A percentile compares a stretch with the other conserved stretches of the same genome.
These are phyloP conservation scores for Colletotrichum viniferum DNA, from an alignment of 2,329 filamentous ascomycete species.

Conservation along the genomic window DNA sequence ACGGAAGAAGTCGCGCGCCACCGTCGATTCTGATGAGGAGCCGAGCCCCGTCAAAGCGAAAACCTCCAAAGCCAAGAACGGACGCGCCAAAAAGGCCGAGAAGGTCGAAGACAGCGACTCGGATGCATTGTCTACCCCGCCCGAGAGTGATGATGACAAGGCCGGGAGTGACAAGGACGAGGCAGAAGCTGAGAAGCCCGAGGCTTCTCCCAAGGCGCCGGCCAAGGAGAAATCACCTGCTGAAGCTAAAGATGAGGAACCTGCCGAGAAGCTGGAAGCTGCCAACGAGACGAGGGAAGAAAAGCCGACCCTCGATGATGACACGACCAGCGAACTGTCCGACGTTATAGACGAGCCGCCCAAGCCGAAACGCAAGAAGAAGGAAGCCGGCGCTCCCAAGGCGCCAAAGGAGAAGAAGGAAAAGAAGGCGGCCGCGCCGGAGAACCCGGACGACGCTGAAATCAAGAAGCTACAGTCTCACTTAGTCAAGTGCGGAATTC, in stretches of 20 bases:
- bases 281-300: conserved; percentile 3
- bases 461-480: conserved; percentile 89
- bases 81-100: not conserved
- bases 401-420: conserved; percentile 10
- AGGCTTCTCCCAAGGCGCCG: not conserved
- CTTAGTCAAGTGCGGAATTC: conserved; percentile 87
- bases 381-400: conserved; percentile 38
- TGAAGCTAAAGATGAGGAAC: not conserved
- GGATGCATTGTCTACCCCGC: not conserved
- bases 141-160: conserved; percentile 25
- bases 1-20: conserved; percentile 30
- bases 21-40: conserved; percentile 31
- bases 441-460: conserved; percentile 76
- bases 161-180: conserved; percentile 16
- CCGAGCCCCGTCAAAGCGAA: conserved; percentile 27
- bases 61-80: conserved; percentile 16
- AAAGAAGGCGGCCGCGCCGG: conserved; percentile 42
- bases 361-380: conserved; percentile 63
- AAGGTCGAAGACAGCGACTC: conserved; percentile 15
- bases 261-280: conserved; percentile 5
- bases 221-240: not conserved
- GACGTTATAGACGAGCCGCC: conserved; percentile 77
- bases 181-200: conserved; percentile 23
- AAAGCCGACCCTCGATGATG: not conserved
- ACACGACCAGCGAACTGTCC: conserved; percentile 60